phyloP scores from a whole-genome alignment of 805 yeast species.

The Metschnikowia arizonensis region DNA sequence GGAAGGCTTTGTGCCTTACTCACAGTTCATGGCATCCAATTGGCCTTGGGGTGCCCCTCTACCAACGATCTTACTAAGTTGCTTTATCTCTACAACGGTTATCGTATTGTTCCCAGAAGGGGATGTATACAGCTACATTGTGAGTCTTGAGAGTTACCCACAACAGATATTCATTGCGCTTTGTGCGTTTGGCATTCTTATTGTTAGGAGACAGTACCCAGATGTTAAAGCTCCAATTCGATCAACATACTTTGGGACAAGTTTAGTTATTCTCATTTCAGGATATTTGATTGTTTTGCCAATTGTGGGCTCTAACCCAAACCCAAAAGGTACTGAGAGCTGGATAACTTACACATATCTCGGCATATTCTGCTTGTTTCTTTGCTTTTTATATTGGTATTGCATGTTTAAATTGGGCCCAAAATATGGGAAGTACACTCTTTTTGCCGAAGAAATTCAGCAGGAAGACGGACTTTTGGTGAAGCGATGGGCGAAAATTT shows the following conservation, averaged over 20 bases:
- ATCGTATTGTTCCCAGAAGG: conserved; percentile 42
- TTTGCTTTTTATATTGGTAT: conserved; percentile 54
- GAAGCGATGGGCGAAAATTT: conserved; percentile 50
- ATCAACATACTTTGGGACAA: conserved; percentile 47
- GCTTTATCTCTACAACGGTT: conserved; percentile 37
- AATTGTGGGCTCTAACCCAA: conserved; percentile 33
- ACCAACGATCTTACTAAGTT: conserved; percentile 45
- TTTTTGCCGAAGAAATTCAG: conserved; percentile 37
- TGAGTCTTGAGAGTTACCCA: conserved; percentile 51
- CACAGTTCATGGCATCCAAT: conserved; percentile 49
- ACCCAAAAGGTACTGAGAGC: conserved; percentile 37
- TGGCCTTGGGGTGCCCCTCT: conserved; percentile 56
- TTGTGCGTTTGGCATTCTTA: conserved; percentile 54
- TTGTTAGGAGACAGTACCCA: conserved; percentile 49
- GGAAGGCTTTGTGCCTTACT: conserved; percentile 58
- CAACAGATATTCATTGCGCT: conserved; percentile 47
- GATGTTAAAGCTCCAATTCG: conserved; percentile 48
- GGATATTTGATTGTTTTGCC: conserved; percentile 51
- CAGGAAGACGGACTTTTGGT: conserved; percentile 57
- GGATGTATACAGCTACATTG: conserved; percentile 49
- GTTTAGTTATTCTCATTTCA: conserved; percentile 43
- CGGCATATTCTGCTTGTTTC: conserved; percentile 38
- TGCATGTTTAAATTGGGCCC: conserved; percentile 50
- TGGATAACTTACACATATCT: conserved; percentile 50
- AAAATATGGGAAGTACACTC: conserved; percentile 39